Evolutionary conservation across 495 filamentous ascomycete genomes (phyloP), one percentile per base, ranked within the genome.

Genomic region (Aspergillus leporis): DNA sequence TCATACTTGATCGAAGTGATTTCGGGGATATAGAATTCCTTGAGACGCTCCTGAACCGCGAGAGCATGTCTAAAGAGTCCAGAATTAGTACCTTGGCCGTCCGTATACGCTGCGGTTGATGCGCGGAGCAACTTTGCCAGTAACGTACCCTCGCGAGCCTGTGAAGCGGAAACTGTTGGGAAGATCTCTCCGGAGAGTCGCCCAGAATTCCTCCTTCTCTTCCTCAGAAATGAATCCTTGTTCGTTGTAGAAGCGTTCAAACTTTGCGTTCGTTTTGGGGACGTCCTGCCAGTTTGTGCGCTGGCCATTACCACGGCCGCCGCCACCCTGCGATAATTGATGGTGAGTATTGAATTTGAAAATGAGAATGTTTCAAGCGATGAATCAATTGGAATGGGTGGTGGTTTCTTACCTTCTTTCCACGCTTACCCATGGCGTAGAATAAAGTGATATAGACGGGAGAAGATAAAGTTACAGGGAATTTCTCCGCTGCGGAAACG

Each of bases 111-210:
- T n/a, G 14, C 40, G 31, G 19, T 18, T 12, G 16, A 32, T 30
- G 59, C 53, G 41, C 32, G 19, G 52, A 40, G 25, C 1, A 36
- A 47, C 25, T 6, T 30, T 51, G 43, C 32, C 41, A 55, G 59
- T 55, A 22, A 74, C 76, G 40, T 83, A 87, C 87, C 87, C 88
- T 80, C 90, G 92, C 3, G 91, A 96, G 7, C 94, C 93, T 51
- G 92, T 91, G 74, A 98, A 98, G 36, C 95, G 84, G 80, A 97
- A 98, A 72, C 90, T 95, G 75, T 94, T 97, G 47, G 94, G 94
- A 2, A 98, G 80, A 65, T 97, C 93, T 62, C 86, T 79, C 56
- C 84, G 82, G 63, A 98, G 73, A 5, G 89, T 79, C 6, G 78
- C 75, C 94, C 94, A 98, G 74, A 98, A 98, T 4, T 83, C 79